These are phyloP conservation scores for Fraxinus paxiana DNA, from an alignment of 305 asterid genomes.

Conservation along the genomic window DNA sequence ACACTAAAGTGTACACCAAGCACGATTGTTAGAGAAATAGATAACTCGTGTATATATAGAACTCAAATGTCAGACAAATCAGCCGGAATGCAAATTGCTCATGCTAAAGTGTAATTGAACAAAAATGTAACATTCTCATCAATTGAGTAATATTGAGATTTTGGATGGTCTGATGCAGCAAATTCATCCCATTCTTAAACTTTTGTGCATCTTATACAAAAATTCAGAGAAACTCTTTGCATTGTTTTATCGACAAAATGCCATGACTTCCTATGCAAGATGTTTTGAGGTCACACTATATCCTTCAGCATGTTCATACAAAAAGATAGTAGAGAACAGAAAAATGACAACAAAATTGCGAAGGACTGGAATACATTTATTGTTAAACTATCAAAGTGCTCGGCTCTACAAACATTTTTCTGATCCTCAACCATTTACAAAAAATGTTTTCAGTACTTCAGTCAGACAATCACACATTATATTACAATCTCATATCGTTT, in stretches of 20 bases:
- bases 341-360: not conserved
- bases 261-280: not conserved
- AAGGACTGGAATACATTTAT: not conserved
- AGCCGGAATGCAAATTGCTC: not conserved
- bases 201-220: not conserved
- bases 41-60: not conserved
- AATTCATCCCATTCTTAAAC: not conserved
- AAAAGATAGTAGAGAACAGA: not conserved
- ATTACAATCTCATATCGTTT: not conserved
- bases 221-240: not conserved
- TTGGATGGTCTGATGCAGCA: not conserved
- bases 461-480: not conserved
- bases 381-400: not conserved
- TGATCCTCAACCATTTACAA: not conserved
- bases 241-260: not conserved
- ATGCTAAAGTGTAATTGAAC: not conserved
- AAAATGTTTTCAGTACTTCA: not conserved
- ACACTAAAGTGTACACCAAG: not conserved
- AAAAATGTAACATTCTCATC: not conserved
- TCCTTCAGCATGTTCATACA: not conserved
- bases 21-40: not conserved
- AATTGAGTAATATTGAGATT: not conserved
- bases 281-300: not conserved
- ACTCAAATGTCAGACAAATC: not conserved
- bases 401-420: not conserved